Conservation (phyloP, 225 moss, liverwort and hornwort genomes). For the Rhytidiadelphus loreus region DNA sequence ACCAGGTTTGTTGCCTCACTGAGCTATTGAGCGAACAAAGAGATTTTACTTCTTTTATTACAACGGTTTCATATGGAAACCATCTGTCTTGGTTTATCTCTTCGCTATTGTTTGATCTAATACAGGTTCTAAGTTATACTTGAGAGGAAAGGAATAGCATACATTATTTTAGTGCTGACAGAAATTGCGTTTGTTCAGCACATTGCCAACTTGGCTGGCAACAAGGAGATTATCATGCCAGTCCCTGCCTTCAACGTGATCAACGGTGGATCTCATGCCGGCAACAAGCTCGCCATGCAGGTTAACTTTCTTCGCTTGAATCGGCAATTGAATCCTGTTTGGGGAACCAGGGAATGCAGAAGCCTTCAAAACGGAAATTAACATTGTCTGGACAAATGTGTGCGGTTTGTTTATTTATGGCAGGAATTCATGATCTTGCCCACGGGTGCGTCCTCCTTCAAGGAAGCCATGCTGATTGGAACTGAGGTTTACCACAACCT, state of each 20-base stretch:
- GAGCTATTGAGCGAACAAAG: not conserved
- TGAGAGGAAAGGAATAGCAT: too few relatives aligned
- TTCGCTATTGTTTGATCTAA: not conserved
- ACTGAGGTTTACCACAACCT: slow-evolving; percentile 50
- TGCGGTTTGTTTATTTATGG: not conserved
- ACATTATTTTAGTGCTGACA: not conserved
- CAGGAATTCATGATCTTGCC: slow-evolving; percentile 64
- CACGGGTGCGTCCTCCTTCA: slow-evolving; percentile 32
- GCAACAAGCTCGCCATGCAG: slow-evolving; percentile 67
- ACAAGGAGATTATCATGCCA: slow-evolving; percentile 42
- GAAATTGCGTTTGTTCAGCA: slow-evolving; percentile 15
- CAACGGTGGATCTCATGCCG: slow-evolving; percentile 60
- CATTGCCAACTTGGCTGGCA: slow-evolving; percentile 59
- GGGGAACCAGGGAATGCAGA: too few relatives aligned
- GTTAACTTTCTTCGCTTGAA: not conserved
- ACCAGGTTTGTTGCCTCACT: slow-evolving; percentile 14
- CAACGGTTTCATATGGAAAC: not conserved
- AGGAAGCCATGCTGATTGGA: slow-evolving; percentile 51
- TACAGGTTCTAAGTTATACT: not conserved
- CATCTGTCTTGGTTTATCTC: not conserved
- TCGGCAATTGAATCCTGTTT: not conserved
- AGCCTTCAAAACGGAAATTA: not conserved
- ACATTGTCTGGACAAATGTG: not conserved
- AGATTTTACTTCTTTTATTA: not conserved
- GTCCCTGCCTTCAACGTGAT: slow-evolving; percentile 65